Conservation (phyloP, 2,329 filamentous ascomycete genomes). For the Aspergillus neoniger region DNA sequence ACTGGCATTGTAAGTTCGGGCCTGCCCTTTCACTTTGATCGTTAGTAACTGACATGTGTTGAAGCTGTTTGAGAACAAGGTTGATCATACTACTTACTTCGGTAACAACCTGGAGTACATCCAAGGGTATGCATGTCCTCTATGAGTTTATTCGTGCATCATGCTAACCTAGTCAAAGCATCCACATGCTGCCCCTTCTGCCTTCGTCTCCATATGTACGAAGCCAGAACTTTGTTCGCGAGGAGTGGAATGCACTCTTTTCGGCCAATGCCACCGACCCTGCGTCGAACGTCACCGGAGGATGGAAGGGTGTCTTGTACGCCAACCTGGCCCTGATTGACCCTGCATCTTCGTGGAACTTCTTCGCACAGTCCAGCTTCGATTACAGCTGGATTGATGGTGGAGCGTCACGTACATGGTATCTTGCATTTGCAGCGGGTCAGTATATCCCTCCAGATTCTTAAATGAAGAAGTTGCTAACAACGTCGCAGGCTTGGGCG, state of each 20-base stretch:
- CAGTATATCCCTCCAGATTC: constrained; percentile 21
- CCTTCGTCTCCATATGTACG: constrained; percentile 70
- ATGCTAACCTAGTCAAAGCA: constrained; percentile 55
- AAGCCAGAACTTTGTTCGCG: constrained; percentile 66
- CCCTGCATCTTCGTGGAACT: constrained; percentile 68
- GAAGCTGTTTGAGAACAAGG: constrained; percentile 88
- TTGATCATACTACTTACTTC: constrained; percentile 91
- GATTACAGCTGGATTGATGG: constrained; percentile 68
- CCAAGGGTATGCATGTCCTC: constrained; percentile 49
- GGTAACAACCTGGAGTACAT: constrained; percentile 71
- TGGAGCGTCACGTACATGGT: constrained; percentile 83
- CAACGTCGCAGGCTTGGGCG: constrained; percentile 12
- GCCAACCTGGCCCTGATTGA: constrained; percentile 80
- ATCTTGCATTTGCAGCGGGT: constrained; percentile 76
- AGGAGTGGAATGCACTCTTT: constrained; percentile 86
- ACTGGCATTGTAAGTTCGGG: constrained; percentile 53
- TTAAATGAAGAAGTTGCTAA: background rate
- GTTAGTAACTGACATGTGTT: background rate
- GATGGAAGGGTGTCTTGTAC: constrained; percentile 84
- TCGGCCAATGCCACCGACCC: constrained; percentile 63
- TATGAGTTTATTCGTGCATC: background rate
- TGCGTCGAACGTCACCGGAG: constrained; percentile 60
- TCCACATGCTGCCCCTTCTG: constrained; percentile 79
- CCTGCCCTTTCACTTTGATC: too few species aligned
- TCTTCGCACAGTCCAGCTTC: constrained; percentile 70